Evolutionary conservation across 768 basidiomycete genomes (phyloP), one percentile per base, ranked within the genome.

Genomic region (Trametes maxima): DNA sequence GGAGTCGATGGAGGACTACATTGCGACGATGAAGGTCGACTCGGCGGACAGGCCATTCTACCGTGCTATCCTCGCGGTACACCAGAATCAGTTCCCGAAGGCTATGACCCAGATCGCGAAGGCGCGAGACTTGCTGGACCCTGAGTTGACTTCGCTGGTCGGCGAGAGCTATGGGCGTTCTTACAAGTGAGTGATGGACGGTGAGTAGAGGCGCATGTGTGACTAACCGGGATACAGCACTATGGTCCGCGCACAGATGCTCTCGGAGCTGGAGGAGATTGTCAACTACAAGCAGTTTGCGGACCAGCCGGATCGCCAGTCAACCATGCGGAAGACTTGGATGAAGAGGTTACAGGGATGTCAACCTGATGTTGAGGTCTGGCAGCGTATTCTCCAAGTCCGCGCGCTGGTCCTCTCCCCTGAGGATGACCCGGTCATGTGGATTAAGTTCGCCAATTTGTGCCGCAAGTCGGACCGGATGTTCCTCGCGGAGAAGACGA

Each of bases 1-100:
- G 97, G 95, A 98, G 67, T 83, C 88, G 3, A 99, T 99, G 97
- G 97, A 98, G 46, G 88, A 94, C 67, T 98, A 97, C 72, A 96
- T 99, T 57, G 81, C 84, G 5, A 91, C 90, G 2, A 96, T 99
- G 93, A 93, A 92, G 72, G 75, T 80, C 24, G 96, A 98, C 71
- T 95, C 95, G 3, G 86, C 95, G 0, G 97, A 99, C 74, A 84
- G 94, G 25, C 90, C 92, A 6, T 99, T 98, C 80, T 98, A 97
- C 78, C 85, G 92, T 33, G 96, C 97, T 2, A 97, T 99, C 63
- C 81, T 99, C 43, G 88, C 91, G 11, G 94, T 99, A 21, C 96
- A 99, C 71, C 91, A 97, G 70, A 96, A 95, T 66, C 95, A 98
- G 73, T 98, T 95, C 75, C 84, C 88, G 14, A 93, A 94, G 70